Percentiles rank a stretch among this genome's conserved stretches.
Evolutionary conservation across 108 stramenopile genomes (phyloP).

Genomic region (Skeletonema menzelii): DNA sequence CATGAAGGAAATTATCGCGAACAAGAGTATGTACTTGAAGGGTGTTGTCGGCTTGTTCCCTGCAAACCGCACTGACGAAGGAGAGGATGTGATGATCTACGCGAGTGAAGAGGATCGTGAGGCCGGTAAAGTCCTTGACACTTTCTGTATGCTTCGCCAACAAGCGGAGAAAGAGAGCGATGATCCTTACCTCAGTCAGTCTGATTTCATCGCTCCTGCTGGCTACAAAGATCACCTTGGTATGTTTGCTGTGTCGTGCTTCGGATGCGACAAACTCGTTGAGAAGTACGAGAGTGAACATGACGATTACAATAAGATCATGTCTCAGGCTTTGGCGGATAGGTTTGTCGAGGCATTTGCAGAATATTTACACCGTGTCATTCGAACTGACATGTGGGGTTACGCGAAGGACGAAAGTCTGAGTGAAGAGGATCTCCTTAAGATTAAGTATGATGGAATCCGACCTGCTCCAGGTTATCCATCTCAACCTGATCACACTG

Average conservation of each 20-base stretch:
- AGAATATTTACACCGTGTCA: slow-evolving; percentile 97
- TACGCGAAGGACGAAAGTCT: slow-evolving; percentile 90
- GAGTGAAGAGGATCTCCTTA: slow-evolving; percentile 91
- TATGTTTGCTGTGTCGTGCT: slow-evolving; percentile 97
- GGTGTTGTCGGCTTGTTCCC: slow-evolving; percentile 97
- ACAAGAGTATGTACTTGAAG: slow-evolving; percentile 85
- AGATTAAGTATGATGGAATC: slow-evolving; percentile 99
- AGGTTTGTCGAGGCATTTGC: slow-evolving; percentile 99
- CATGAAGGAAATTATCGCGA: slow-evolving; percentile 90
- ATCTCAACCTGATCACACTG: slow-evolving; percentile 99
- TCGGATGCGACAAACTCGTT: slow-evolving; percentile 95
- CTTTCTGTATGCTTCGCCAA: slow-evolving; percentile 98
- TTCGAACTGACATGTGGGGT: slow-evolving; percentile 97
- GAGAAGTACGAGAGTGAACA: slow-evolving; percentile 87
- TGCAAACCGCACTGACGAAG: slow-evolving; percentile 92
- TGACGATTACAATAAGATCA: slow-evolving; percentile 99
- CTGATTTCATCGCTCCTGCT: slow-evolving; percentile 98
- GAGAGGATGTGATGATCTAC: slow-evolving; percentile 97
- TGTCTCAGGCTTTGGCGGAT: slow-evolving; percentile 98
- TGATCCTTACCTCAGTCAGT: slow-evolving; percentile 94
- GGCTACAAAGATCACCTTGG: slow-evolving; percentile 96
- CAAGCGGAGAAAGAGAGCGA: slow-evolving; percentile 98
- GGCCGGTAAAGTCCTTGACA: slow-evolving; percentile 67
- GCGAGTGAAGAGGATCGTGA: slow-evolving; percentile 78
- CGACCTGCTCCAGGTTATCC: slow-evolving; percentile 99